These are phyloP conservation scores for Jasminum sambac DNA, from an alignment of 257 asterid genomes.

Conservation along the genomic window DNA sequence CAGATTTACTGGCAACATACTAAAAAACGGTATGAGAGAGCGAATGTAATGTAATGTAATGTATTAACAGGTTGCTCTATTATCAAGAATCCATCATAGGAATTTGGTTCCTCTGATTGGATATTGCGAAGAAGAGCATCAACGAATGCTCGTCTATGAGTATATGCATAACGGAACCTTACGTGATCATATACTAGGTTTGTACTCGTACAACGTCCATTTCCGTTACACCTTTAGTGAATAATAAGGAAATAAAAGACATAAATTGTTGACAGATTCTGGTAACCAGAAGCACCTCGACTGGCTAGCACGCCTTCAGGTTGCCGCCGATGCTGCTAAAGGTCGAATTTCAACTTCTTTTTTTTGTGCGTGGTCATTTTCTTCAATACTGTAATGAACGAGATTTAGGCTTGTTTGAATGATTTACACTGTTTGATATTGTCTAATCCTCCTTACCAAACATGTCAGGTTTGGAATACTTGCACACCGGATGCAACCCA, in stretches of 20 bases:
- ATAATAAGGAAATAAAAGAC: slow-evolving; percentile 19
- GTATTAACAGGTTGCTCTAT: slow-evolving; percentile 78
- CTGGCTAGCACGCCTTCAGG: slow-evolving; percentile 82
- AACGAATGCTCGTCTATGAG: slow-evolving; percentile 90
- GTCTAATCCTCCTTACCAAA: slow-evolving; percentile 3
- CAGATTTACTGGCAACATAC: no score
- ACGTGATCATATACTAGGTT: slow-evolving; percentile 81
- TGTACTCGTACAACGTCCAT: slow-evolving; percentile 11
- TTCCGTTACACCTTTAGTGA: neutral
- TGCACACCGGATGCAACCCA: slow-evolving; percentile 99
- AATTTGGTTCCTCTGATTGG: slow-evolving; percentile 96
- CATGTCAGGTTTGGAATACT: slow-evolving; percentile 77
- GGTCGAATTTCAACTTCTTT: slow-evolving; percentile 40
- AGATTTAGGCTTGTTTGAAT: neutral
- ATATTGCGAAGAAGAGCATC: slow-evolving; percentile 88
- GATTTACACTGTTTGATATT: neutral
- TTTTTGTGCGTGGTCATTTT: neutral
- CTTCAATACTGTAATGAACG: neutral
- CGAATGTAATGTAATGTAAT: neutral
- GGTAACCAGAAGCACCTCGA: slow-evolving; percentile 62
- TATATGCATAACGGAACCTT: slow-evolving; percentile 98
- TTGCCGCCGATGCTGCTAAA: slow-evolving; percentile 98
- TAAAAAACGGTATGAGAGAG: neutral
- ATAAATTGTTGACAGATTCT: slow-evolving; percentile 42
- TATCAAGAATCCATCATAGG: slow-evolving; percentile 96